A percentile compares a stretch with the other conserved stretches of the same genome.
Conservation (phyloP, 345 rosid genomes). For the Heritiera littoralis region DNA sequence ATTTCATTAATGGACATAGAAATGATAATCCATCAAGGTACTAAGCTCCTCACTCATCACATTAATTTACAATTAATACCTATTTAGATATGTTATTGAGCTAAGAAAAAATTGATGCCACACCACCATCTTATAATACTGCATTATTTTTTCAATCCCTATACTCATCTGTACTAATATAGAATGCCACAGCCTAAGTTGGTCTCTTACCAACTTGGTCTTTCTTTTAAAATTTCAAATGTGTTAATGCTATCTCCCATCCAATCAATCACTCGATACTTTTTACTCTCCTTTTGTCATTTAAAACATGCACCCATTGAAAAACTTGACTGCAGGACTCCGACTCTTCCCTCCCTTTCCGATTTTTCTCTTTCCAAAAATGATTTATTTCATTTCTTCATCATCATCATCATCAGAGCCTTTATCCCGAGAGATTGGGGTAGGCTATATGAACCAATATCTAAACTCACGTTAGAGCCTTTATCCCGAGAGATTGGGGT, state of each 20-base stretch:
- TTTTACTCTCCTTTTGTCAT: background rate
- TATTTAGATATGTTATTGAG: background rate
- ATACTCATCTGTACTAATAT: background rate
- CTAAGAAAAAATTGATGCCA: background rate
- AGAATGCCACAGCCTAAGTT: background rate
- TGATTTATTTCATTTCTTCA: background rate
- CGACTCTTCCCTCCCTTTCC: background rate
- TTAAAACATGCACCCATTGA: background rate
- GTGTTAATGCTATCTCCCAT: constrained; percentile 6
- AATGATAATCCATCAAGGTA: background rate
- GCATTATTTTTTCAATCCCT: background rate
- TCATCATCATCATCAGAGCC: too few species aligned
- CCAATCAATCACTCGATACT: background rate
- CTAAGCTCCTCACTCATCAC: background rate
- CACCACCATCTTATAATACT: background rate
- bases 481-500: too few species aligned
- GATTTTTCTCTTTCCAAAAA: background rate
- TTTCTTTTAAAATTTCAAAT: background rate
- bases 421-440: too few species aligned
- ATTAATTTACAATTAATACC: constrained; percentile 3
- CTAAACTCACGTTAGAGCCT: too few species aligned
- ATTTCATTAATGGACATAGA: background rate
- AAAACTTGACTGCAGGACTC: background rate
- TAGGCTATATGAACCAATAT: too few species aligned
- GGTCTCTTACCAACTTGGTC: background rate